Evolutionary conservation across 2,329 filamentous ascomycete genomes (phyloP), one percentile per base, ranked within the genome.

Genomic region (Davidsoniella eucalypti): DNA sequence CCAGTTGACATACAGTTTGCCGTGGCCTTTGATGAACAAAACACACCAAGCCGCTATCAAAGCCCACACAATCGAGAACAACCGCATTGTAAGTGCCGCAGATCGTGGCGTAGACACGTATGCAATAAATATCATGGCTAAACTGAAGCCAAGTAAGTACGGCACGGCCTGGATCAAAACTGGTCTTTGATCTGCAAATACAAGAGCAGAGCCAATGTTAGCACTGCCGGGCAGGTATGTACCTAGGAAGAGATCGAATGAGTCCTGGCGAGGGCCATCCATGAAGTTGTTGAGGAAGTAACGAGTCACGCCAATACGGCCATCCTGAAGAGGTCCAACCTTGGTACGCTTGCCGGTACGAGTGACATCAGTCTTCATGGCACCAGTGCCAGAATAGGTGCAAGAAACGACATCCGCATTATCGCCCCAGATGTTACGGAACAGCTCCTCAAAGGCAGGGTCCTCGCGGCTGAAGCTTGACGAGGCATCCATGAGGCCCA

Each of bases 381-480:
- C 92, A 2, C 92, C 93, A 0, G 93, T 98, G 50, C 92, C 92
- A 1, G 92, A 92, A 65, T 98, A 98, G 0, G 87, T 82, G 57
- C 78, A 82, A 16, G 88, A 94, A 33, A 98, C 88, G 21, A 93
- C 83, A 63, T 98, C 92, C 51, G 93, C 92, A 60, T 98, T 98
- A 66, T 98, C 92, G 26, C 92, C 92, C 92, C 92, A 98, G 14
- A 96, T 73, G 65, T 96, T 96, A 57, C 92, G 86, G 76, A 96
- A 98, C 52, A 96, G 69, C 58, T 83, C 72, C 64, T 95, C 88
- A 62, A 98, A 98, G 1, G 73, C 76, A 10, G 74, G 69, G 60
- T 95, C 87, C 58, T 87, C 84, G 52, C 73, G 69, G 40, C 80
- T 79, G 57, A 92, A 88, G 18, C 75, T 80, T 59, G 90, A 78